Evolutionary conservation across 495 filamentous ascomycete genomes (phyloP).

Genomic region (Filosporella fistucella): DNA sequence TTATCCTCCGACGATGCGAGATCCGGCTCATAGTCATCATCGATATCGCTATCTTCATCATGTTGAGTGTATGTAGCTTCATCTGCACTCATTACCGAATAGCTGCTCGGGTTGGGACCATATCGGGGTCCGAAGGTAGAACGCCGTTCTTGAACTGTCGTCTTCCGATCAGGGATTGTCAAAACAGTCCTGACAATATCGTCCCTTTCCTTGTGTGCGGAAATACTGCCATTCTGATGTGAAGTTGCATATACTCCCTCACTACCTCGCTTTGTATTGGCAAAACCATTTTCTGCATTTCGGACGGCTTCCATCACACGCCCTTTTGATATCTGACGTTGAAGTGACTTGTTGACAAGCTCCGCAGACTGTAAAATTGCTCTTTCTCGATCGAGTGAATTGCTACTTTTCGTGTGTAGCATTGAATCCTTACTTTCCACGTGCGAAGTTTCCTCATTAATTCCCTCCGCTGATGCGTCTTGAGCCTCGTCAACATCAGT

Average conservation of each 20-base stretch:
- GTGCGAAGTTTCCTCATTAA: not conserved
- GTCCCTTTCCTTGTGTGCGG: constrained; percentile 1
- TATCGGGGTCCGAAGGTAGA: constrained; percentile 5
- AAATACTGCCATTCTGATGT: not conserved
- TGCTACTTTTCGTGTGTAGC: constrained; percentile 44
- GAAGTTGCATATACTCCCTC: not conserved
- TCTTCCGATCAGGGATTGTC: constrained; percentile 4
- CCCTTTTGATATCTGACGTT: too few species aligned
- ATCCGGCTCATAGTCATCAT: constrained; percentile 8
- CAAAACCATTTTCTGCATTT: not conserved
- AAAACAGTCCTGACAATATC: constrained; percentile 7
- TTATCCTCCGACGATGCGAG: constrained; percentile 2
- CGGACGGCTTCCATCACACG: not conserved
- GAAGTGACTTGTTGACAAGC: not conserved
- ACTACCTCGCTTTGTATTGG: not conserved
- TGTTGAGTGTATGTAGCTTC: not conserved
- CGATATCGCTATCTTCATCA: not conserved
- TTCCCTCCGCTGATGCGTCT: not conserved
- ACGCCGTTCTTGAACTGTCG: not conserved
- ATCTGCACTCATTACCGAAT: not conserved
- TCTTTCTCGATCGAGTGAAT: constrained; percentile 42
- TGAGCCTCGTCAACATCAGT: constrained; percentile 2
- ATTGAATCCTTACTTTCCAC: constrained; percentile 29
- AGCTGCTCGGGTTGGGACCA: too few species aligned
- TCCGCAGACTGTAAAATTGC: constrained; percentile 33